Conservation (phyloP, 176 grass and related monocot genomes). For the Metroxylon sagu region DNA sequence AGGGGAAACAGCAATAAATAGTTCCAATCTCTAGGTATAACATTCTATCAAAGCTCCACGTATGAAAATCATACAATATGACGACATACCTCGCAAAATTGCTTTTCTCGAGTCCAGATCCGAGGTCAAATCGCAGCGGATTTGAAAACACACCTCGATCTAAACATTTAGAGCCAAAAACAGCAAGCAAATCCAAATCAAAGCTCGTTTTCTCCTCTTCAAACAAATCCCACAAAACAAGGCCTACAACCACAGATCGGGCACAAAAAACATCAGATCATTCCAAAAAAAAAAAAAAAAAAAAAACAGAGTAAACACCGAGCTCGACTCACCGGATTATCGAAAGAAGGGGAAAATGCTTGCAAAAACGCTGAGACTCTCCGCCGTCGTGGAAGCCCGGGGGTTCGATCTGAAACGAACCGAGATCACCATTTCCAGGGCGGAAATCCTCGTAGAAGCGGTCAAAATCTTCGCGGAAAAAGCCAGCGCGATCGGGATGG, state of each 20-base stretch:
- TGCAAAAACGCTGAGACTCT: not conserved
- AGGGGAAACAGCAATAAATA: no score
- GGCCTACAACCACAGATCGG: constrained; percentile 2
- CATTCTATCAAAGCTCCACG: no score
- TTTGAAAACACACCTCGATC: not conserved
- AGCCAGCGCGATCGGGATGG: not conserved
- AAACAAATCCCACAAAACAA: no score
- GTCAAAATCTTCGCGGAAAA: not conserved
- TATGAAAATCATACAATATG: not conserved
- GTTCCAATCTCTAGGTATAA: no score
- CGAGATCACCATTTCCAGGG: constrained; percentile 1
- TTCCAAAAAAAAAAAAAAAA: not conserved
- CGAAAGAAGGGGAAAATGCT: not conserved
- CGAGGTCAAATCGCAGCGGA: constrained; percentile 2
- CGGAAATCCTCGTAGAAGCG: not conserved
- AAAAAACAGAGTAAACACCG: not conserved
- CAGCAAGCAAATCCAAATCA: no score
- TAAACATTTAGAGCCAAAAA: constrained; percentile 1
- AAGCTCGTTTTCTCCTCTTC: no score
- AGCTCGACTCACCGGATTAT: constrained; percentile 23
- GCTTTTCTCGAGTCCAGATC: constrained; percentile 22
- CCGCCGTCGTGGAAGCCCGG: no score
- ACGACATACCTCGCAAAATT: not conserved
- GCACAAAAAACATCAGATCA: not conserved
- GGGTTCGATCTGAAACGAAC: not conserved